Evolutionary conservation across 2,329 filamentous ascomycete species (phyloP).

Genomic region (Hymenoscyphus repandus): DNA sequence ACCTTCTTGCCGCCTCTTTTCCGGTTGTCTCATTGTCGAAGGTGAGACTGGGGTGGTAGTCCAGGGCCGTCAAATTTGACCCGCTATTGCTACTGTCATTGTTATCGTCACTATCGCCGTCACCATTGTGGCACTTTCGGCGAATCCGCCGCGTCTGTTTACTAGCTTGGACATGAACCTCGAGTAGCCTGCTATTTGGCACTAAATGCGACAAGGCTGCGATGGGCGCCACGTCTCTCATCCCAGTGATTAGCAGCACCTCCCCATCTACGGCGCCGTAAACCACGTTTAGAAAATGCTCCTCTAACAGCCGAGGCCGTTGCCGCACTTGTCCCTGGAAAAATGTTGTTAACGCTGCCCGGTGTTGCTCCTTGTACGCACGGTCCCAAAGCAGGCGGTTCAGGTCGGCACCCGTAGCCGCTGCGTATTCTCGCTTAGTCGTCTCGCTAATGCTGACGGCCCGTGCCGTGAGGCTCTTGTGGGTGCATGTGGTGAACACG

Average conservation of each 20-base stretch:
- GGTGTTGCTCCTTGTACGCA: constrained; percentile 57
- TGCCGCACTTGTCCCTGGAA: constrained; percentile 41
- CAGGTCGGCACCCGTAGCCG: constrained; percentile 41
- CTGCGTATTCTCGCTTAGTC: constrained; percentile 53
- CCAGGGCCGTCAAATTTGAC: constrained; percentile 22
- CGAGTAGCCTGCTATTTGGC: constrained; percentile 46
- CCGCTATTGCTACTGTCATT: constrained; percentile 19
- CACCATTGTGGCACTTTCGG: constrained; percentile 25
- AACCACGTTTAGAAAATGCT: constrained; percentile 41
- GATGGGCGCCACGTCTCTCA: constrained; percentile 52
- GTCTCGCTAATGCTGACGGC: constrained; percentile 51
- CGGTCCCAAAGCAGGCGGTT: constrained; percentile 46
- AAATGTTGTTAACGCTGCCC: constrained; percentile 45
- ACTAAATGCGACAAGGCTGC: constrained; percentile 49
- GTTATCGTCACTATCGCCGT: constrained; percentile 15
- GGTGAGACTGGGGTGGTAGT: constrained; percentile 38
- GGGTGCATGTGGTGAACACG: constrained; percentile 28
- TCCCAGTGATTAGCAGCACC: constrained; percentile 51
- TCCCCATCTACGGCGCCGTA: constrained; percentile 38
- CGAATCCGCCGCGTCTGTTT: constrained; percentile 35
- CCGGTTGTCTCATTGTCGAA: constrained; percentile 49
- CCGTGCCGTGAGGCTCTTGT: constrained; percentile 34
- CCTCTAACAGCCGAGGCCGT: constrained; percentile 41
- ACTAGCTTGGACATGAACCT: constrained; percentile 44
- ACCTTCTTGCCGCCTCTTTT: constrained; percentile 33